Evolutionary conservation across 2,329 filamentous ascomycete genomes (phyloP), one percentile per base, ranked within the genome.

Genomic region (Fusarium sambucinum): DNA sequence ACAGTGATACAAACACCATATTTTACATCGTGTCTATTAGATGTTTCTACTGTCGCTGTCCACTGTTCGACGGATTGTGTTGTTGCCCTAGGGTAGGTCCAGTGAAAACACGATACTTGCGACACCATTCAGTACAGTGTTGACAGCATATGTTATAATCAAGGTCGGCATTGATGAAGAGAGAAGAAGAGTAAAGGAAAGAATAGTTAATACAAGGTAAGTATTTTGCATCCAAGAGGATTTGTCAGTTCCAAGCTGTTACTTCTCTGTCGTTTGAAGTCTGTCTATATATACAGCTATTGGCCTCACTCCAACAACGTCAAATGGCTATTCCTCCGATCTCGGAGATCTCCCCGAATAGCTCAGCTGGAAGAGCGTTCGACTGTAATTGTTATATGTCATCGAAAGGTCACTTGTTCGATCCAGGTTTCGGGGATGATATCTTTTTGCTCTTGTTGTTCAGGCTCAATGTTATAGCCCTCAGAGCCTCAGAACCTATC

Each of bases 321-420:
- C 46, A 17, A 47, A 50, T 50, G 30, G 46, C 46, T 50, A 51
- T 27, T 51, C 33, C 47, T 51, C 47, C 30, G 47, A 16, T 27
- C 21, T 16, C 32, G 46, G 46, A 51, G 47, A 51, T 1, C 14
- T 68, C 70, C 70, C 70, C 70, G 63, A 73, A 61, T 73, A 73
- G 70, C 70, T 73, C 70, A 73, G 70, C 66, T 73, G 70, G 70
- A 73, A 73, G 70, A 72, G 70, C 69, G 69, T 72, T 70, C 64
- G 69, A 55, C 70, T 72, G 70, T 72, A 72, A 72, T 51, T 41
- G 61, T 42, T 35, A 38, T 27, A n/a, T 37, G 60, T 58, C 50
- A 72, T 58, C 70, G 65, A 68, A 72, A 72, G 69, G 70, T 68
- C 70, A 70, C 70, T 66, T 72, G 62, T 69, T 72, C 67, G 69